Conservation (phyloP, 108 stramenopile genomes). For the Fistulifera pelliculosa region DNA sequence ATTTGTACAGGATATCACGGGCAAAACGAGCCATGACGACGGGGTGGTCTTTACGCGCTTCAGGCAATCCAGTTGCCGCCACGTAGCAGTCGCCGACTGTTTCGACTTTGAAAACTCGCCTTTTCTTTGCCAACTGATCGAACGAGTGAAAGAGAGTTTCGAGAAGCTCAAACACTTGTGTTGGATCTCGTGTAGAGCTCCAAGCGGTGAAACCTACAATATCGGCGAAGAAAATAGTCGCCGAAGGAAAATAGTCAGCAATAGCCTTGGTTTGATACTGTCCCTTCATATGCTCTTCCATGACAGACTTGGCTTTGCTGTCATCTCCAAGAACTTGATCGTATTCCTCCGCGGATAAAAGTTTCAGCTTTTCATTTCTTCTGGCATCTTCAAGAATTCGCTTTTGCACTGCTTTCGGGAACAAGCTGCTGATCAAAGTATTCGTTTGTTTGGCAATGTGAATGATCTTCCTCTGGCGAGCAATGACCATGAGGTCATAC, state of each 20-base stretch:
- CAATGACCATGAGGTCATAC: slow-evolving; percentile 22
- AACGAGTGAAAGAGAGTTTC: slow-evolving; percentile 11
- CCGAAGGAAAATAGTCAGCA: slow-evolving; percentile 38
- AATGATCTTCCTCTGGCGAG: slow-evolving; percentile 18
- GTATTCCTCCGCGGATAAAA: neutral
- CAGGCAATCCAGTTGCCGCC: slow-evolving; percentile 4
- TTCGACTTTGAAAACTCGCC: slow-evolving; percentile 13
- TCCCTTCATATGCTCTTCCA: too few species aligned
- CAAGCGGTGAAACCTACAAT: slow-evolving; percentile 25
- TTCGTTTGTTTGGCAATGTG: slow-evolving; percentile 12
- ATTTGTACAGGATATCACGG: slow-evolving; percentile 10
- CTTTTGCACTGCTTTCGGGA: slow-evolving; percentile 19
- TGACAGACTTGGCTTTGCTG: neutral
- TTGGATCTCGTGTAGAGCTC: slow-evolving; percentile 15
- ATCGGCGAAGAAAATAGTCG: slow-evolving; percentile 20
- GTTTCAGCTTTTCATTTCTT: too few species aligned
- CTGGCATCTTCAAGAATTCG: slow-evolving; percentile 6
- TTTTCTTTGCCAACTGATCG: slow-evolving; percentile 1
- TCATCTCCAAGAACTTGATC: neutral
- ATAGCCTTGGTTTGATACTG: slow-evolving; percentile 8
- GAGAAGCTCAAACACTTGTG: slow-evolving; percentile 21
- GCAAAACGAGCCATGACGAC: slow-evolving; percentile 11
- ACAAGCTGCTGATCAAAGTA: slow-evolving; percentile 17
- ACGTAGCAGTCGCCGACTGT: slow-evolving; percentile 19
- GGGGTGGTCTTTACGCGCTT: slow-evolving; percentile 9